These are phyloP conservation scores for Nemania sp. DNA, from an alignment of 2,329 filamentous ascomycete genomes.

Conservation along the genomic window DNA sequence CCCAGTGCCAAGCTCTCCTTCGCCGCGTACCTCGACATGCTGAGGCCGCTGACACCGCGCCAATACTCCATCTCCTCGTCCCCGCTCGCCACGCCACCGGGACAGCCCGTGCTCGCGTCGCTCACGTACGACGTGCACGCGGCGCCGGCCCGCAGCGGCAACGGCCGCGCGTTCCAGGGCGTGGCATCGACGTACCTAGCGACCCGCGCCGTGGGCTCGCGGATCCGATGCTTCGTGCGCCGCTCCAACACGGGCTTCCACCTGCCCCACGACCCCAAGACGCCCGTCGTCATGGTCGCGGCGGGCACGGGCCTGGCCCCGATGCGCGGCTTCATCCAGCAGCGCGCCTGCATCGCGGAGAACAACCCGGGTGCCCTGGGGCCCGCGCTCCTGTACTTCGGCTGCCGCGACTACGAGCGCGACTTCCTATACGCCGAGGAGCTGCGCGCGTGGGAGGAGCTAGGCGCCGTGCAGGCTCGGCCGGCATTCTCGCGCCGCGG, in stretches of 20 bases:
- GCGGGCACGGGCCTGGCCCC: constrained; percentile 22
- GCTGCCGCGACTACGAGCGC: constrained; percentile 45
- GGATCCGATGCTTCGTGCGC: constrained; percentile 16
- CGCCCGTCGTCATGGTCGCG: constrained; percentile 22
- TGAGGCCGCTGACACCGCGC: constrained; percentile 65
- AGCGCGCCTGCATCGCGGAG: constrained; percentile 18
- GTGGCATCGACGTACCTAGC: constrained; percentile 21
- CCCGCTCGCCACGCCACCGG: constrained; percentile 11
- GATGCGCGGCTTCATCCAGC: constrained; percentile 25
- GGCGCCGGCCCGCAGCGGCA: constrained; percentile 18
- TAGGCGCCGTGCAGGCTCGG: constrained; percentile 64
- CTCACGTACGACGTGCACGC: constrained; percentile 25
- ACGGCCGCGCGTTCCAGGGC: constrained; percentile 17
- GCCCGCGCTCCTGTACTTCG: constrained; percentile 60
- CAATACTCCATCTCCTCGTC: constrained; percentile 50
- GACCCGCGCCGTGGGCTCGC: not conserved
- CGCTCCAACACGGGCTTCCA: constrained; percentile 20
- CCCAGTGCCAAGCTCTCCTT: constrained; percentile 47
- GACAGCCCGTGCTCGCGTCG: not conserved
- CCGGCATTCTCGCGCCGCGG: constrained; percentile 54
- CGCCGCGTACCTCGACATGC: constrained; percentile 54
- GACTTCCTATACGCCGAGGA: constrained; percentile 66
- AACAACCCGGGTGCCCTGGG: constrained; percentile 5
- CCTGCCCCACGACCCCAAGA: constrained; percentile 12
- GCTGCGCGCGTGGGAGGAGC: constrained; percentile 60